Evolutionary conservation across 2,329 filamentous ascomycete species (phyloP).

Genomic region (Hypoxylon sp.): DNA sequence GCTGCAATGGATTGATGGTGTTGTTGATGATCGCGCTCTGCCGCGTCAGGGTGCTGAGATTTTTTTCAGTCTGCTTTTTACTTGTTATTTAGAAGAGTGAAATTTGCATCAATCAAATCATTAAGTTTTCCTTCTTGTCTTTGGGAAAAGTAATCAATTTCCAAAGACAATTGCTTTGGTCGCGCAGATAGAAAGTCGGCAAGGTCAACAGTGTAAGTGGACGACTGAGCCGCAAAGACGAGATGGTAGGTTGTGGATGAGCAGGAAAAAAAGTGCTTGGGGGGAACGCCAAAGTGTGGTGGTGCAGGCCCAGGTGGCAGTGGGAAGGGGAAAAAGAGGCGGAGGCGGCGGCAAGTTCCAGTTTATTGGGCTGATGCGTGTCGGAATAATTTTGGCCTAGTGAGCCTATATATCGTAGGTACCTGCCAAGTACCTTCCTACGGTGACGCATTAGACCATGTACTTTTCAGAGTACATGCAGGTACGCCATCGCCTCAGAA

Average conservation of each 20-base stretch:
- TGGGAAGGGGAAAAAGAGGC: slow-evolving; percentile 46
- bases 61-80: slow-evolving; percentile 21
- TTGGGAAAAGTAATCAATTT: slow-evolving; percentile 24
- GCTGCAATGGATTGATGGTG: slow-evolving; percentile 51
- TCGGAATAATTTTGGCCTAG: slow-evolving; percentile 45
- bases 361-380: slow-evolving; percentile 46
- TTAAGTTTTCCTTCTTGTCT: slow-evolving; percentile 5
- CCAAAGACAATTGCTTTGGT: slow-evolving; percentile 32
- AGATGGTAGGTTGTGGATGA: slow-evolving; percentile 54
- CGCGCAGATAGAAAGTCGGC: slow-evolving; percentile 39
- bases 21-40: slow-evolving; percentile 52
- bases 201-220: slow-evolving; percentile 48
- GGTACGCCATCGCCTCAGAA: slow-evolving; percentile 7
- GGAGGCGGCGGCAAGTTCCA: slow-evolving; percentile 48
- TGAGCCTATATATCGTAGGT: slow-evolving; percentile 16
- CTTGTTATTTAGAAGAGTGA: slow-evolving; percentile 14
- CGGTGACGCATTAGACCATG: slow-evolving; percentile 1
- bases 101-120: slow-evolving; percentile 12
- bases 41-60: slow-evolving; percentile 42
- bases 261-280: slow-evolving; percentile 53
- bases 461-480: slow-evolving; percentile 8
- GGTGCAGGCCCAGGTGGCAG: slow-evolving; percentile 51
- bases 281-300: slow-evolving; percentile 52
- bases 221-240: slow-evolving; percentile 54
- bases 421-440: slow-evolving; percentile 24